Conservation (phyloP, 108 stramenopile genomes). For the Chaetoceros muelleri region DNA sequence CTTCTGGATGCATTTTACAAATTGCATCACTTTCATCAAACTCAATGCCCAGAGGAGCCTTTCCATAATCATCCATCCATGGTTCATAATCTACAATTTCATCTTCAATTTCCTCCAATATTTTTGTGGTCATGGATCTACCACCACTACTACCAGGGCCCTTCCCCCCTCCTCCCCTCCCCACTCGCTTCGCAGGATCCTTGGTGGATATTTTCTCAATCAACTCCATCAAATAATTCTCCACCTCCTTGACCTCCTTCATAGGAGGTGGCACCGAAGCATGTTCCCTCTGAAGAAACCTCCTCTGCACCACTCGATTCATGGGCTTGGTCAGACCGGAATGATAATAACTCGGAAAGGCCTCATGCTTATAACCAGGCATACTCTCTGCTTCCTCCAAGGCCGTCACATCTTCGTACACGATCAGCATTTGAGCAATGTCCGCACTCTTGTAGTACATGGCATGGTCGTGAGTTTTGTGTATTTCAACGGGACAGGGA, state of each 20-base stretch:
- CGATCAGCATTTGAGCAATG: slow-evolving; percentile 88
- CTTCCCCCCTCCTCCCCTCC: slow-evolving; percentile 1
- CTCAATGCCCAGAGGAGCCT: slow-evolving; percentile 35
- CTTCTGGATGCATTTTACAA: slow-evolving; percentile 58
- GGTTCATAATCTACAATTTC: slow-evolving; percentile 78
- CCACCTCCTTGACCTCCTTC: slow-evolving; percentile 49
- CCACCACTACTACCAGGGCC: neutral
- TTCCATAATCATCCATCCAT: slow-evolving; percentile 77
- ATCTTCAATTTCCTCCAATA: slow-evolving; percentile 71
- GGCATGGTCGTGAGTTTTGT: slow-evolving; percentile 87
- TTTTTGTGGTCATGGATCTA: slow-evolving; percentile 28
- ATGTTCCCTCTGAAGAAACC: slow-evolving; percentile 66
- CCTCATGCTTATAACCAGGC: slow-evolving; percentile 36
- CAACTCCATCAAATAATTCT: slow-evolving; percentile 47
- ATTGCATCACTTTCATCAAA: slow-evolving; percentile 38
- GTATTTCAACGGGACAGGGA: slow-evolving; percentile 87
- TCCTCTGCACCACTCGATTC: slow-evolving; percentile 68
- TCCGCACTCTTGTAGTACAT: slow-evolving; percentile 85
- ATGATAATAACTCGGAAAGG: slow-evolving; percentile 64
- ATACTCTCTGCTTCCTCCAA: slow-evolving; percentile 76
- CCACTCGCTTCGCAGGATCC: neutral
- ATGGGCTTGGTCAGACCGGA: slow-evolving; percentile 83
- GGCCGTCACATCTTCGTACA: slow-evolving; percentile 79
- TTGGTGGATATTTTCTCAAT: slow-evolving; percentile 45
- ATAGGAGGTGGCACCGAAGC: slow-evolving; percentile 46